phyloP scores from a whole-genome alignment of 1,139 yeast genomes.

The Blastobotrys arbuscula region DNA sequence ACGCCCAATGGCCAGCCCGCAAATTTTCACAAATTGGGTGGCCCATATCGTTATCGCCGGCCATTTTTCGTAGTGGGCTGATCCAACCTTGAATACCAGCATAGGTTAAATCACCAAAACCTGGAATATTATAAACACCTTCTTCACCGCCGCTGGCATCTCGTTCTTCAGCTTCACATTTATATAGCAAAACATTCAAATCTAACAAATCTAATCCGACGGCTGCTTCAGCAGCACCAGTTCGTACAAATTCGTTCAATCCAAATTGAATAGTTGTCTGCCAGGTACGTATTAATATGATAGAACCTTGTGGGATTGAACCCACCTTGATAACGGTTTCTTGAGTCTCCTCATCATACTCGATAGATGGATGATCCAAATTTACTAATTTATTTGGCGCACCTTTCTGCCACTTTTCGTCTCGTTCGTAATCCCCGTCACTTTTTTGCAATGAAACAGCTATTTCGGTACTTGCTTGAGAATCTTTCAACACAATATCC shows the following conservation, averaged over 20 bases:
- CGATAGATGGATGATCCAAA: conserved; percentile 47
- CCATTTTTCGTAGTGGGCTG: conserved; percentile 56
- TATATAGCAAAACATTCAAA: conserved; percentile 67
- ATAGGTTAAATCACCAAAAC: conserved; percentile 65
- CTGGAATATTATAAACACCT: conserved; percentile 72
- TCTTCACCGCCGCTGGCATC: conserved; percentile 67
- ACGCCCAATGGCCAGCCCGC: conserved; percentile 83
- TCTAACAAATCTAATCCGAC: conserved; percentile 55
- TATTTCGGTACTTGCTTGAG: conserved; percentile 55
- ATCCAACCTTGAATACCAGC: conserved; percentile 96
- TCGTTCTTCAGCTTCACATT: conserved; percentile 82
- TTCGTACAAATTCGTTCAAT: conserved; percentile 58
- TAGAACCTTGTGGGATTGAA: conserved; percentile 81
- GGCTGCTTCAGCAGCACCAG: conserved; percentile 75
- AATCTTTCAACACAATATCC: conserved; percentile 62
- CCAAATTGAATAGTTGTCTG: conserved; percentile 51
- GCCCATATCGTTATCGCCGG: conserved; percentile 68
- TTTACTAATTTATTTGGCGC: conserved; percentile 60
- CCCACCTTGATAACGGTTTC: conserved; percentile 51
- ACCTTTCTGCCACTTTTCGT: conserved; percentile 39
- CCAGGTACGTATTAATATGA: conserved; percentile 72
- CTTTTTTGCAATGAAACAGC: conserved; percentile 53
- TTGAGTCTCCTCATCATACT: conserved; percentile 36
- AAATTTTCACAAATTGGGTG: conserved; percentile 79
- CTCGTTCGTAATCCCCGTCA: conserved; percentile 44